Base-by-base conservation (phyloP, 805 yeast species). In the Candida saitoana region DNA sequence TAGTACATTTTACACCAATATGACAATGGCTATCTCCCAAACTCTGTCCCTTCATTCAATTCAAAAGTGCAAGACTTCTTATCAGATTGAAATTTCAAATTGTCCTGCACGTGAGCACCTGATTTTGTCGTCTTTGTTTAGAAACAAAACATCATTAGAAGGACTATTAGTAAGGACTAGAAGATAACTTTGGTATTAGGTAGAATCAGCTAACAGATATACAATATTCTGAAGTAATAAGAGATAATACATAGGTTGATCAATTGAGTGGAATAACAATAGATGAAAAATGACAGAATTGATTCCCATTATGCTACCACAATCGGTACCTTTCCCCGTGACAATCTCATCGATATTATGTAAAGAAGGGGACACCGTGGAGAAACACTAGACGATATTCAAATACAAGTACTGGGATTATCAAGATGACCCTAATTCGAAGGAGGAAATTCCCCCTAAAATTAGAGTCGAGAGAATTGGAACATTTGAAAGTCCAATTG, bases 401-500 rank as follows among this genome's bases (percentile, higher is more conserved):
- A 67, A 76, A 40, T 86, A 82, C 65, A 76, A 76, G 53, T 85
- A 83, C 56, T 78, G 81, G 78, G 85, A 82, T 49, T 77, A 71
- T 56, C 79, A 76, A 51, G 80, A 76, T 25, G 73, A 74, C 46
- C 80, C 82, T 6, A 60, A 69, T 36, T 61, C 68, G 32, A 67
- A 68, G 39, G 77, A 73, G 33, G 69, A 63, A 27, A 56, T 54
- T 4, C 54, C 70, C 39, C 57, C 71, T 47, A 58, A 81, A 49
- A 63, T 77, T 15, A 63, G 81, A 34, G 85, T 84, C 2, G 90
- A 85, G 52, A 67, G 79, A 19, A 79, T 82, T 9, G 91, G 88
- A 1, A 73, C 84, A 2, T 89, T 80, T 57, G 98, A 91, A 57
- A 74, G 83, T 30, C 97, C 97, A 0, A 71, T 87, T 20, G 85